phyloP scores from a whole-genome alignment of 192 early-diverging fungal species.

The Phlyctochytrium arcticum region DNA sequence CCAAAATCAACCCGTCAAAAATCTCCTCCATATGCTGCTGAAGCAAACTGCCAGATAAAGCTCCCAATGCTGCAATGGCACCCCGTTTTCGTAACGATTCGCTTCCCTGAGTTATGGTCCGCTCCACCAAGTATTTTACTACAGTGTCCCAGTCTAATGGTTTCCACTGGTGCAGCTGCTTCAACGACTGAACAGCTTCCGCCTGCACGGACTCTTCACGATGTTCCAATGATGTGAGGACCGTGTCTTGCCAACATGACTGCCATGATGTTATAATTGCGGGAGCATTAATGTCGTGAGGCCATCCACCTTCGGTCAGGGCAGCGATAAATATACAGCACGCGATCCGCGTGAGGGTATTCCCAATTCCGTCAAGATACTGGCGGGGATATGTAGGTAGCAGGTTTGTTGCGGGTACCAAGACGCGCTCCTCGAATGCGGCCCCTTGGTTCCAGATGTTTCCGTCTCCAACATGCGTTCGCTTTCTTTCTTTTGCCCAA shows the following conservation, averaged over 20 bases:
- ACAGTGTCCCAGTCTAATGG: constrained; percentile 2
- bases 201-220: constrained; percentile 63
- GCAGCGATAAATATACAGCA: constrained; percentile 43
- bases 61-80: constrained; percentile 61
- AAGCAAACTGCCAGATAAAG: constrained; percentile 31
- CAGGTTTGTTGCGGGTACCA: too few species aligned
- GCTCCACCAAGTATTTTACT: constrained; percentile 26
- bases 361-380: constrained; percentile 56
- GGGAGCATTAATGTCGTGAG: constrained; percentile 17
- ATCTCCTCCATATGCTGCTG: constrained; percentile 15
- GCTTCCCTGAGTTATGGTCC: constrained; percentile 15
- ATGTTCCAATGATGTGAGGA: constrained; percentile 54
- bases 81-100: constrained; percentile 57
- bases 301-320: constrained; percentile 42
- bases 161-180: background rate
- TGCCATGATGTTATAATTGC: background rate
- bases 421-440: too few species aligned
- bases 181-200: constrained; percentile 18
- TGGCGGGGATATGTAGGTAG: constrained; percentile 23
- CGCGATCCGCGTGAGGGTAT: constrained; percentile 47
- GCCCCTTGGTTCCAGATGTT: too few species aligned
- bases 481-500: constrained; percentile 10
- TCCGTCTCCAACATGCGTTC: too few species aligned
- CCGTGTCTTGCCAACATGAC: constrained; percentile 49
- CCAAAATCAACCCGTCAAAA: constrained; percentile 17